Percentiles rank a stretch among this genome's conserved stretches.
These are phyloP conservation scores for Phylloporus arenicola DNA, from an alignment of 768 basidiomycete genomes.

Conservation along the genomic window DNA sequence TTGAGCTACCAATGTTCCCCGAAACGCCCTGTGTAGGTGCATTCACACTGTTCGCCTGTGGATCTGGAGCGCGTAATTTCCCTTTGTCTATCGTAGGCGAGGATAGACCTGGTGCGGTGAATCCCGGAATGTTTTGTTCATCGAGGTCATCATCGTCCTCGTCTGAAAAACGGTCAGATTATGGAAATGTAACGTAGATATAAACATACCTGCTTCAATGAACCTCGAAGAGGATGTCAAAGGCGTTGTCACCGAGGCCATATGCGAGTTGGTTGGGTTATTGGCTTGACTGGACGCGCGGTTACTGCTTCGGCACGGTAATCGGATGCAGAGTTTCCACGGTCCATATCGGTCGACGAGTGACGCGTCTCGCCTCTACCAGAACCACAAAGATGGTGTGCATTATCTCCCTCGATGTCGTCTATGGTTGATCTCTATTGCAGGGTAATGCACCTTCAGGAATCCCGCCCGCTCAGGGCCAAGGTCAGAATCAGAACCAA, in stretches of 20 bases:
- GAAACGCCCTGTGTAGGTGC: constrained; percentile 43
- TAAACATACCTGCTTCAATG: constrained; percentile 64
- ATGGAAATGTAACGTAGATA: neutral
- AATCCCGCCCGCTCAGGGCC: constrained; percentile 32
- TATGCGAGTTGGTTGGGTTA: constrained; percentile 6
- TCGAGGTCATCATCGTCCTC: constrained; percentile 75
- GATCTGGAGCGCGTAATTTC: constrained; percentile 58
- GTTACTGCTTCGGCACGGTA: neutral
- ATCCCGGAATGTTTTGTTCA: constrained; percentile 77
- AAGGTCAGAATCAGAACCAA: constrained; percentile 47
- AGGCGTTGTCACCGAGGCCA: constrained; percentile 38
- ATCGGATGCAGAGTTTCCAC: constrained; percentile 15
- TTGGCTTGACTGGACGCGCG: neutral
- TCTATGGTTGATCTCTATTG: constrained; percentile 6
- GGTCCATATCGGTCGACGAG: constrained; percentile 36
- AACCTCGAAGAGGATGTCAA: constrained; percentile 65
- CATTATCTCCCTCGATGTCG: neutral
- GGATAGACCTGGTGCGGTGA: constrained; percentile 57
- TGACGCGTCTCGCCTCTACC: constrained; percentile 44
- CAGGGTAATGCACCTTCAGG: constrained; percentile 79
- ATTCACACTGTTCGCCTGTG: constrained; percentile 36
- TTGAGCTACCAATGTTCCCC: constrained; percentile 65
- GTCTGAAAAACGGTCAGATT: constrained; percentile 33
- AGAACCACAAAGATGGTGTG: constrained; percentile 22
- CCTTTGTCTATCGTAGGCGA: constrained; percentile 57